Base-by-base conservation (phyloP, 257 asterid species). In the Paraleonurus japonicus region DNA sequence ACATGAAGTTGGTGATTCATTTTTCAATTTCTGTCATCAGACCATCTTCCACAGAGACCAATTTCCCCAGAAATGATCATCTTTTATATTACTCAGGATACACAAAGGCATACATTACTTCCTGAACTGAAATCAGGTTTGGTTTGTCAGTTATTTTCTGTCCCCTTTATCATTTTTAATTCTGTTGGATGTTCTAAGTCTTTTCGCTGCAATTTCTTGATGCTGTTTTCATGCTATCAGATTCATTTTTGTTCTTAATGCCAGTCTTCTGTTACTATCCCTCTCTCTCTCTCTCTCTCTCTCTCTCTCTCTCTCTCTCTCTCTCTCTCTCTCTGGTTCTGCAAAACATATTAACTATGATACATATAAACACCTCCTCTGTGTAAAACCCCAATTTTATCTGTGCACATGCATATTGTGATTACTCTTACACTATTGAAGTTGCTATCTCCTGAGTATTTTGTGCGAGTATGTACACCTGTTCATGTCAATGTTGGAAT, bases 61-160 rank as follows among this genome's bases (percentile, higher is more conserved):
- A 54, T 91, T 79, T 80, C 96, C 68, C 87, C 96, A 68, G 97
- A 91, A 80, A 83, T 53, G 84, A 80, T 86, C 75, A 71, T 89
- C 72, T 87, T 89, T 75, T 92, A 88, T 73, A 85, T 89, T 20
- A 92, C 96, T 1, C 98, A 92, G 82, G 96, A 92, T 79, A 92
- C 98, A 23, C 98, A 92, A 74, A 83, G 89, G 73, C 98, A 92
- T 79, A 22, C 75, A 35, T 82, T 89, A 80, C 89, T 92, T 80
- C 86, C 88, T 30, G 87, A 89, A 78, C 78, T 92, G 72, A 88
- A 86, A 81, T 82, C 94, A 82, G 98, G 96, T 87, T 58, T 32
- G 16, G 32, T 45, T 24, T 67, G 69, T 43, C 47, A 19, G 66
- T 60, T 12, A 50, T 35, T 68, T 58, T 62, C 33, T 26, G 45